Base-by-base conservation (phyloP, 2,329 filamentous ascomycete species). In the Torrubiellomyces zombiae region DNA sequence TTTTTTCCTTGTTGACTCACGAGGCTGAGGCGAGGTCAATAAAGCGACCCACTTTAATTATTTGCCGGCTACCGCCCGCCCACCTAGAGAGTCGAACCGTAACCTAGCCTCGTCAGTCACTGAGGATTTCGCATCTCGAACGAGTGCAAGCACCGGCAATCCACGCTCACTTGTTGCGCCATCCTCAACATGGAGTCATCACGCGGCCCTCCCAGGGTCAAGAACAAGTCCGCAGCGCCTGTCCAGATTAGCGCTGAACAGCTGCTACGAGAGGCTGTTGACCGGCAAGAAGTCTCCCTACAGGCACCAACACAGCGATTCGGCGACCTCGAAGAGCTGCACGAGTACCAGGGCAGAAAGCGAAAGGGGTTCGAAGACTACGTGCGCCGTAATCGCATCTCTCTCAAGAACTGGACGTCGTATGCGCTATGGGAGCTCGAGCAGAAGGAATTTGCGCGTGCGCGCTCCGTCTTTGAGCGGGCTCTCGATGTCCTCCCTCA, bases 371-470 rank as follows among this genome's bases (percentile, higher is more conserved):
- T 93, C 40, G 89, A 98, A 55, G 81, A 93, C 59, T 95, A 95
- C 75, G 81, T 95, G 32, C 75, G 83, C 35, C 78, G 89, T 35
- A 95, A 95, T 47, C 62, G 86, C 44, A 67, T 94, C 47, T 93
- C 91, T 45, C 83, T 95, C 66, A 92, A 92, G 61, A 95, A 95
- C 54, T 98, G 89, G 89, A 82, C 89, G 66, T 79, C 85, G 44
- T 98, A 98, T 62, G 86, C 89, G 28, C 71, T 80, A 39, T 98
- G 85, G 81, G 89, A 98, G 58, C 65, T 95, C 32, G 86, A 98
- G 49, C 89, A 98, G 56, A 95, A 95, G 53, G 89, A 98, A 56
- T 94, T 81, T 52, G 74, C 77, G 27, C 77, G 89, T 28, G 89
- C 89, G 16, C 67, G 89, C 20, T 91, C 79, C 25, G 75, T 98